Base-by-base conservation (phyloP, 176 grass and related monocot genomes). In the Poa pratensis region DNA sequence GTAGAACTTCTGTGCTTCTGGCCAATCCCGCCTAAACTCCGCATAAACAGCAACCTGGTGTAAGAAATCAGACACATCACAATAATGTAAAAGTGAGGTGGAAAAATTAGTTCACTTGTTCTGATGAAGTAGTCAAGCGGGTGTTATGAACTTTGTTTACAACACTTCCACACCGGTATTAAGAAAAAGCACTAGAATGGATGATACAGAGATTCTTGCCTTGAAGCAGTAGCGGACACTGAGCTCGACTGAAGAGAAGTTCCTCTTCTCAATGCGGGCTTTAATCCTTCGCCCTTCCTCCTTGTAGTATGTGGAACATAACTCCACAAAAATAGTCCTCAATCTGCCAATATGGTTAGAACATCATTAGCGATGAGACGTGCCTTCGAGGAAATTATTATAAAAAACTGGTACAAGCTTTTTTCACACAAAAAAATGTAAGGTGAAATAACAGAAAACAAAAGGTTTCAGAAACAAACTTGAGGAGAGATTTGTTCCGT, bases 21-120 rank as follows among this genome's bases (percentile, higher is more conserved):
- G 71, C 96, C 96, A 96, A 86, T 99, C 93, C 86, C 88, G 86
- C 83, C 96, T 92, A 76, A 99, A 99, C 75, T 99, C 96, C 39
- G 96, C 93, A 89, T 94, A 96, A 71, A 96, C 83, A 86, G 96
- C 93, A 88, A 95, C 91, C 96, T 99, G 73, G 70, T 76, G 60
- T 85, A 53, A 55, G 15, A 60, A 69, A 83, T 75, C 22, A 66
- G 61, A 68, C 42, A 69, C 10, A 7, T 80, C 11, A 77, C n/a
- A 73, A 66, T 43, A 34, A 88, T 73, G 58, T 49, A 61, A 75
- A 76, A 30, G 69, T 27, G 86, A 28, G 54, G 14, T 79, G 26
- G 73, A 78, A 39, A 12, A 71, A 67, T 10, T 14, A 18, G 50
- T 64, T 86, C 45, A 42, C 32, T 18, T 13, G 18, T 16, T 73